Evolutionary conservation across 768 basidiomycete species (phyloP).

Genomic region (Holtermannia corniformis): DNA sequence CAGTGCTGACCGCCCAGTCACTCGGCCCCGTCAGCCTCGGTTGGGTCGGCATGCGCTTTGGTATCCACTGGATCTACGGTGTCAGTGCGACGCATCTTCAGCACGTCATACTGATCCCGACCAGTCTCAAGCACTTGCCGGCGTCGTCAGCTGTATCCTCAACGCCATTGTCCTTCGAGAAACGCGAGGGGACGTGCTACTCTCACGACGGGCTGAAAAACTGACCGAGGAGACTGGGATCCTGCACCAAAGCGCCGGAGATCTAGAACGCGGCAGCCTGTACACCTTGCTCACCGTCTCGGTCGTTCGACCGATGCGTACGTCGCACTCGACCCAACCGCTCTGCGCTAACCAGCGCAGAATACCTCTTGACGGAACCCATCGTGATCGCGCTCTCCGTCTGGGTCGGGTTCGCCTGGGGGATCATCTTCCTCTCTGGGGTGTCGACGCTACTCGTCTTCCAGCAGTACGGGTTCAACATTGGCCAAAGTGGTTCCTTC

Average conservation of each 20-base stretch:
- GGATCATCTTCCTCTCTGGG: conserved; percentile 30
- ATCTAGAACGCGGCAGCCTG: conserved; percentile 26
- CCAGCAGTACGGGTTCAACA: conserved; percentile 26
- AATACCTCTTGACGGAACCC: conserved; percentile 33
- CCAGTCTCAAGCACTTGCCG: conserved; percentile 25
- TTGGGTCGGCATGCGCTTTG: conserved; percentile 23
- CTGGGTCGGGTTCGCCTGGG: conserved; percentile 40
- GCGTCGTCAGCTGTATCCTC: conserved; percentile 15
- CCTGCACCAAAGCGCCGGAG: conserved; percentile 30
- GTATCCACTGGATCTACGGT: conserved; percentile 34
- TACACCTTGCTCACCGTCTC: conserved; percentile 24
- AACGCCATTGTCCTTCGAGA: conserved; percentile 28
- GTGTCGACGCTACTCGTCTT: conserved; percentile 24
- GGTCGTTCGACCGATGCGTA: conserved; percentile 31
- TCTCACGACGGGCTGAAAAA: conserved; percentile 21
- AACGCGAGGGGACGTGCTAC: conserved; percentile 32
- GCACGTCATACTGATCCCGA: not conserved
- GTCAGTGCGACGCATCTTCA: conserved; percentile 9
- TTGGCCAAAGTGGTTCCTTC: conserved; percentile 21
- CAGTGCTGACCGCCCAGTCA: conserved; percentile 6
- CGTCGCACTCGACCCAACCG: conserved; percentile 4
- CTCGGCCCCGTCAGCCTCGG: conserved; percentile 17
- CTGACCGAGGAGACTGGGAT: conserved; percentile 31
- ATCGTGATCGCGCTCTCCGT: conserved; percentile 32
- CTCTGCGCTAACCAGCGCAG: no score